Evolutionary conservation across 2,329 filamentous ascomycete species (phyloP).

Genomic region (Daldinia eschscholtzii): DNA sequence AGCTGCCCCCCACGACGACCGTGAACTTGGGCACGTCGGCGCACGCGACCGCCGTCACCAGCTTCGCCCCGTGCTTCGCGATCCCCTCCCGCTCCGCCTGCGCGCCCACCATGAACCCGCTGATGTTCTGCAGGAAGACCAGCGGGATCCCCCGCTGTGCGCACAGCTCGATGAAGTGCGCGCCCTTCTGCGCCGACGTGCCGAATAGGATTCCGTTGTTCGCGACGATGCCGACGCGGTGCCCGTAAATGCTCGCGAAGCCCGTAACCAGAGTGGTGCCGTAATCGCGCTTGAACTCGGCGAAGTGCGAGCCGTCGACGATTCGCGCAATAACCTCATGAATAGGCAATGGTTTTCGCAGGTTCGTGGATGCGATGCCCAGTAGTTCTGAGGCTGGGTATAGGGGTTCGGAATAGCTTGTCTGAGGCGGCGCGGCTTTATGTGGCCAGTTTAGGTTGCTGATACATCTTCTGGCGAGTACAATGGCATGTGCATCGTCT

Average conservation of each 20-base stretch:
- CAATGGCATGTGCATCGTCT: conserved; percentile 90
- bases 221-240: conserved; percentile 91
- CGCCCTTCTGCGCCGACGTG: conserved; percentile 88
- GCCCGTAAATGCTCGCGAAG: conserved; percentile 90
- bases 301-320: conserved; percentile 89
- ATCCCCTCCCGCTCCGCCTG: conserved; percentile 95
- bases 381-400: conserved; percentile 83
- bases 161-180: conserved; percentile 97
- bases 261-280: conserved; percentile 91
- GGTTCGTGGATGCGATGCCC: conserved; percentile 90
- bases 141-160: conserved; percentile 89
- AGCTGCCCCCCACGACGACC: conserved; percentile 92
- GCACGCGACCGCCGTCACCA: conserved; percentile 94
- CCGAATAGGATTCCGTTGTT: conserved; percentile 98
- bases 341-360: conserved; percentile 85
- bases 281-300: conserved; percentile 95
- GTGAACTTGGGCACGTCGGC: conserved; percentile 97
- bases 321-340: conserved; percentile 93
- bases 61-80: conserved; percentile 96
- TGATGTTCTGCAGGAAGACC: conserved; percentile 96
- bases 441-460: conserved; percentile 90
- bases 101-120: conserved; percentile 96
- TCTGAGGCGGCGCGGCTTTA: conserved; percentile 56
- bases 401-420: conserved; percentile 77
- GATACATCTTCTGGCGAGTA: conserved; percentile 85